Evolutionary conservation across 2,329 filamentous ascomycete species (phyloP).

Genomic region (Fusarium hostae): DNA sequence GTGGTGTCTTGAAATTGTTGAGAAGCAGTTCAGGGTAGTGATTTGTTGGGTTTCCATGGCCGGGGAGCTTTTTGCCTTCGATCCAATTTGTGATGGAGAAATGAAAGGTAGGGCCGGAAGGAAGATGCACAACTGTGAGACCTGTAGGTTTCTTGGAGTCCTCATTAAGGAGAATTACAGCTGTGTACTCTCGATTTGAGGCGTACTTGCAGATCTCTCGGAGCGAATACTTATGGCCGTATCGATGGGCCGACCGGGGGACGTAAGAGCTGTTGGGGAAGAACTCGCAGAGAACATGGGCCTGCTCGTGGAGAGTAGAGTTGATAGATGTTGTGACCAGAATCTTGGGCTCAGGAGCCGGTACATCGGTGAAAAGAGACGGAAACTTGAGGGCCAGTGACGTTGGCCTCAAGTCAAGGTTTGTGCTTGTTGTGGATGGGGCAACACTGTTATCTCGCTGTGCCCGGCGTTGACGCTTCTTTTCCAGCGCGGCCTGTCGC

Average conservation of each 20-base stretch:
- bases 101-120: conserved; percentile 88
- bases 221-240: conserved; percentile 90
- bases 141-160: conserved; percentile 87
- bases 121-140: conserved; percentile 85
- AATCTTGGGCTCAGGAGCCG: conserved; percentile 78
- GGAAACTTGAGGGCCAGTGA: conserved; percentile 71
- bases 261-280: conserved; percentile 93
- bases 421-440: conserved; percentile 70
- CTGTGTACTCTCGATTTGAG: conserved; percentile 81
- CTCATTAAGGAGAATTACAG: conserved; percentile 86
- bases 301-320: conserved; percentile 86
- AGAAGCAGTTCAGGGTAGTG: conserved; percentile 91
- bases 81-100: conserved; percentile 93
- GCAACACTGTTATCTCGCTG: conserved; percentile 62
- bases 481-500: conserved; percentile 55
- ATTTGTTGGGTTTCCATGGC: conserved; percentile 87
- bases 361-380: conserved; percentile 68
- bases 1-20: conserved; percentile 93
- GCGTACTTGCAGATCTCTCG: conserved; percentile 91
- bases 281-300: conserved; percentile 78
- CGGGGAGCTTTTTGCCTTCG: conserved; percentile 85
- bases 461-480: conserved; percentile 58
- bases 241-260: conserved; percentile 82
- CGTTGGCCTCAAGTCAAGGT: conserved; percentile 71
- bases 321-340: conserved; percentile 92